Percentiles rank a stretch among this genome's conserved stretches.
Conservation (phyloP, 1,284 basidiomycete species). For the Vanrija sp. region DNA sequence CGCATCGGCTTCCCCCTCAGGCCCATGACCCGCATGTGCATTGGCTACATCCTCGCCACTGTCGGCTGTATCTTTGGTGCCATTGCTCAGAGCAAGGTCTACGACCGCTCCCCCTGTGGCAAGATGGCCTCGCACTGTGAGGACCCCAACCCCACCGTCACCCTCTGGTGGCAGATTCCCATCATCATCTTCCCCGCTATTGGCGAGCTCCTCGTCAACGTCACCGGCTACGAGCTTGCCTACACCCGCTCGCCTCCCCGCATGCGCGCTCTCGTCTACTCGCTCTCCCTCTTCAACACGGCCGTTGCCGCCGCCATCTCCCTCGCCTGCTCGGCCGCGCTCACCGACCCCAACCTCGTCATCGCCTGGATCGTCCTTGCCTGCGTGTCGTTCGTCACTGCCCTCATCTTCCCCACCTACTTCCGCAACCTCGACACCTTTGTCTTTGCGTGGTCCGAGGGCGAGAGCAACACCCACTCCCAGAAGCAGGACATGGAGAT, state of each 20-base stretch:
- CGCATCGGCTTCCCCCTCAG: conserved; percentile 39
- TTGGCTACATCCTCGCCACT: conserved; percentile 43
- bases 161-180: conserved; percentile 50
- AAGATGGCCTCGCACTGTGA: conserved; percentile 45
- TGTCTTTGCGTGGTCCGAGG: conserved; percentile 1
- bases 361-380: conserved; percentile 49
- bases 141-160: conserved; percentile 7
- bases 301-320: conserved; percentile 51
- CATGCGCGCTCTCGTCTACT: conserved; percentile 50
- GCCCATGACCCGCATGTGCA: conserved; percentile 35
- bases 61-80: conserved; percentile 49
- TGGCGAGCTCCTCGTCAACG: conserved; percentile 53
- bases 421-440: conserved; percentile 42
- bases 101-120: conserved; percentile 50
- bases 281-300: conserved; percentile 48
- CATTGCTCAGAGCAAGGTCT: conserved; percentile 52
- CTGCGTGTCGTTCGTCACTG: conserved; percentile 33
- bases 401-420: conserved; percentile 36
- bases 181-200: conserved; percentile 50
- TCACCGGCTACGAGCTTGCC: conserved; percentile 53
- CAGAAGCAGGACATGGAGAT: background rate
- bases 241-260: conserved; percentile 50
- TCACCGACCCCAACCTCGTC: conserved; percentile 51
- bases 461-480: background rate
- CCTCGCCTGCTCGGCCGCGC: conserved; percentile 31